Base-by-base conservation (phyloP, 2,329 filamentous ascomycete genomes). In the Aspergillus versicolor region DNA sequence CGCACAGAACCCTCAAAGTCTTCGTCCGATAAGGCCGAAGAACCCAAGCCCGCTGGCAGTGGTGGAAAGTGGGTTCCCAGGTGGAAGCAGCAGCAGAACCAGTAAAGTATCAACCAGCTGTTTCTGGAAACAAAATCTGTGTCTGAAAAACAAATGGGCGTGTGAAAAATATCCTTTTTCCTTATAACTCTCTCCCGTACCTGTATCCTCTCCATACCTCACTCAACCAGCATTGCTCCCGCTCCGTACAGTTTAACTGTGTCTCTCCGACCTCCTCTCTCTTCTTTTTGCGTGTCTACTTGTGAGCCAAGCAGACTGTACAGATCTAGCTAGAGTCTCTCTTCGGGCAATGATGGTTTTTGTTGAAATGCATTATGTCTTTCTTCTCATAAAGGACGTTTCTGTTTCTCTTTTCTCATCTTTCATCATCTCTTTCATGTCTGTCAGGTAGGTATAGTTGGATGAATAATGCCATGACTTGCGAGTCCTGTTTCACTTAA, bases 61-160 rank as follows among this genome's bases (percentile, higher is more conserved):
- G 49, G 57, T 37, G 62, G 64, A 53, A 73, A 70, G 61, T 75
- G 73, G 73, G 72, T 74, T 15, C 73, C 73, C 32, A 65, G 65
- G 47, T 75, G 68, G 70, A 74, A 70, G 66, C 72, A 72, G 62
- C 69, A 73, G 63, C 70, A 73, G 59, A 63, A 60, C 60, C 71
- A 70, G 60, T 63, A 65, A 60, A 68, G 48, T 59, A 55, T 63
- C 46, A 7, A 13, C 37, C 53, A 52, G 17, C 52, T 59, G 50
- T 45, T 57, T 30, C 32, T 58, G 19, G 50, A 56, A 60, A 58
- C 56, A 57, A 55, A 54, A 56, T 30, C 34, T 49, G 40, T 42
- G 32, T 30, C 46, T 49, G 30, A 55, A 37, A 44, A 50, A 43
- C 27, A 40, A 50, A 40, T 45, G 53, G 56, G 54, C 51, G 56